Percentiles rank a stretch among this genome's conserved stretches.
Conservation (phyloP, 106 monocot genomes). For the Hemerocallis citrina region DNA sequence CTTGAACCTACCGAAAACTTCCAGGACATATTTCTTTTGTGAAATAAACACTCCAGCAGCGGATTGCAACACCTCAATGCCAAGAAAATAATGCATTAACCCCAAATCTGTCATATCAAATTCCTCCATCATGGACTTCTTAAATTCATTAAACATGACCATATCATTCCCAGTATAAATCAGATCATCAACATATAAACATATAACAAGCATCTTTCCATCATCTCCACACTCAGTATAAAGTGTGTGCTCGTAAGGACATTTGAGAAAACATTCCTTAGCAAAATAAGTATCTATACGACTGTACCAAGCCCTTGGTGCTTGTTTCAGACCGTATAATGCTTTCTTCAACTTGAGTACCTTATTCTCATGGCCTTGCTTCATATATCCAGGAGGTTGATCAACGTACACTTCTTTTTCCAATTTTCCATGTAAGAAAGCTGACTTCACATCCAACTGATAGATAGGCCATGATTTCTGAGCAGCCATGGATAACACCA, state of each 20-base stretch:
- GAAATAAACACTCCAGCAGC: slow-evolving; percentile 6
- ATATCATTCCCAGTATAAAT: slow-evolving; percentile 8
- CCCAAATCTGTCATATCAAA: not conserved
- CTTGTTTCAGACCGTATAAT: slow-evolving; percentile 8
- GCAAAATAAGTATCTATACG: slow-evolving; percentile 6
- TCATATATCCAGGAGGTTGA: slow-evolving; percentile 3
- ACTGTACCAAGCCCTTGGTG: slow-evolving; percentile 7
- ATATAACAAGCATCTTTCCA: not conserved
- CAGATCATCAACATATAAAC: slow-evolving; percentile 10
- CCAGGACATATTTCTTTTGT: slow-evolving; percentile 6
- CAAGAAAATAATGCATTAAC: not conserved
- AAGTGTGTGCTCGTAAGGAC: slow-evolving; percentile 6
- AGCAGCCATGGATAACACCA: not conserved
- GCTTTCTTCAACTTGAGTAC: not conserved
- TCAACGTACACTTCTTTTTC: slow-evolving; percentile 4
- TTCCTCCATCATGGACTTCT: not conserved
- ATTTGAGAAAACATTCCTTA: not conserved
- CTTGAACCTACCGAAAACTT: not conserved
- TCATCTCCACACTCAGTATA: slow-evolving; percentile 2
- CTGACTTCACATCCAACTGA: slow-evolving; percentile 13
- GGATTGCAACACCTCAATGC: not conserved
- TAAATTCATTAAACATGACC: slow-evolving; percentile 4
- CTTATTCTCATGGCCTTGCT: not conserved
- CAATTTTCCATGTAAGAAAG: slow-evolving; percentile 5
- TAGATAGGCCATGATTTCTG: not conserved